Evolutionary conservation across 805 yeast genomes (phyloP).

Genomic region (Ascoidea tarda): DNA sequence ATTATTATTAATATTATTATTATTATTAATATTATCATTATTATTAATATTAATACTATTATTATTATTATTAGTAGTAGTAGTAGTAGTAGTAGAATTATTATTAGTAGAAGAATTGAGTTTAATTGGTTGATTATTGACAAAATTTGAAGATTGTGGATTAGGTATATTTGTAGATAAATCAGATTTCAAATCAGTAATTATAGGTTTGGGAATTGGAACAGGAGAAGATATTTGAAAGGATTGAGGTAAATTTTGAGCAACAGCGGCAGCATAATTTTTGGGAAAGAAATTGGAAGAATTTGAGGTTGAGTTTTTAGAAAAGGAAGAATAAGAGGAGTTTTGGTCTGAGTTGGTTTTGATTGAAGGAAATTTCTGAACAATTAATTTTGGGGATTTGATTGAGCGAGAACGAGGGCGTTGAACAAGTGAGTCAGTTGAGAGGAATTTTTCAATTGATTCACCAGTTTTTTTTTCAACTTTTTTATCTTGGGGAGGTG

Average conservation of each 20-base stretch:
- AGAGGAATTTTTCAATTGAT: not conserved
- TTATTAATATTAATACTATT: not conserved
- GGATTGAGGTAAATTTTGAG: constrained; percentile 6
- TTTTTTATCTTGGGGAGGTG: not conserved
- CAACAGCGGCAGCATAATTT: not conserved
- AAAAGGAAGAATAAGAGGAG: not conserved
- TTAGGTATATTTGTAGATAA: not conserved
- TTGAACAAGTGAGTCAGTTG: not conserved
- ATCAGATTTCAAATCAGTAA: not conserved
- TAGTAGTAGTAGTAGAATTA: too few relatives aligned
- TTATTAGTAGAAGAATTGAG: not conserved
- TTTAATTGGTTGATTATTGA: not conserved
- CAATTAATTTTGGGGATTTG: constrained; percentile 1
- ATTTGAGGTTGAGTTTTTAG: not conserved
- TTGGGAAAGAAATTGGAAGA: not conserved
- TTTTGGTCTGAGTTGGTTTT: not conserved
- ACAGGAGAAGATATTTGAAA: not conserved
- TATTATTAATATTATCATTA: not conserved
- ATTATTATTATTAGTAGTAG: not conserved
- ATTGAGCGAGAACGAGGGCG: not conserved
- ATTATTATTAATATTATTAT: not conserved
- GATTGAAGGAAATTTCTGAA: not conserved
- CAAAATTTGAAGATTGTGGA: not conserved
- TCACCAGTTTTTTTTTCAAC: not conserved
- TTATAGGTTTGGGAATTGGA: not conserved